Evolutionary conservation across 306 rosid species (phyloP), one percentile per base, ranked within the genome.

Genomic region (Rosa lucieae): DNA sequence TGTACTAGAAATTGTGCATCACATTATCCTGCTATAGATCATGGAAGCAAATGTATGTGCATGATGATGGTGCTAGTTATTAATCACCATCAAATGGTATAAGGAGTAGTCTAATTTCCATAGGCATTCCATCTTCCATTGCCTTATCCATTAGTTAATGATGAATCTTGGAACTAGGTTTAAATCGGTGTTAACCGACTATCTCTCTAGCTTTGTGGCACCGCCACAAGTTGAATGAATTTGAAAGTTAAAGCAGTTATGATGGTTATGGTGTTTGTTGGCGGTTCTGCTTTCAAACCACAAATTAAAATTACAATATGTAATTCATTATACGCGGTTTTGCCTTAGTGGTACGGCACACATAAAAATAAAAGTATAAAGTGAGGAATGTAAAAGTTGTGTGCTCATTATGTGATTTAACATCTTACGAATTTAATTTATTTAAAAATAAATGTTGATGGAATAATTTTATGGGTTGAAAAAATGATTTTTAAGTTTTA

Each of bases 21-120:
- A 78, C 53, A 53, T 82, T 83, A 53, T 77, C 77, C 43, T 78
- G 68, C 48, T 67, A 14, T 79, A 76, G 81, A 74, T 82, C 29
- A 79, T 46, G 77, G 46, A 39, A 37, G 47, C 26, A 59, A 77
- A 82, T 44, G 39, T 72, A 74, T 56, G 73, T 48, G 74, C 66
- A 80, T 42, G 74, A 65, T 80, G 29, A 66, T 66, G 53, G 17
- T 32, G 15, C 37, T 14, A 29, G 74, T 73, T 52, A 26, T 66
- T 74, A 10, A 73, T 73, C 70, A 53, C 51, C 77, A 26, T 66
- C 74, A 52, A 56, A 17, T 40, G 26, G 48, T 20, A 66, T 66
- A 40, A 15, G 18, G 23, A 66, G 23, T 7, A 7, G 43, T 65
- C n/a, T 55, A 35, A 39, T 69, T 21, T 43, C 9, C 53, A 69